Conservation (phyloP, 148 eudicot genomes). For the Linanthus parryae region DNA sequence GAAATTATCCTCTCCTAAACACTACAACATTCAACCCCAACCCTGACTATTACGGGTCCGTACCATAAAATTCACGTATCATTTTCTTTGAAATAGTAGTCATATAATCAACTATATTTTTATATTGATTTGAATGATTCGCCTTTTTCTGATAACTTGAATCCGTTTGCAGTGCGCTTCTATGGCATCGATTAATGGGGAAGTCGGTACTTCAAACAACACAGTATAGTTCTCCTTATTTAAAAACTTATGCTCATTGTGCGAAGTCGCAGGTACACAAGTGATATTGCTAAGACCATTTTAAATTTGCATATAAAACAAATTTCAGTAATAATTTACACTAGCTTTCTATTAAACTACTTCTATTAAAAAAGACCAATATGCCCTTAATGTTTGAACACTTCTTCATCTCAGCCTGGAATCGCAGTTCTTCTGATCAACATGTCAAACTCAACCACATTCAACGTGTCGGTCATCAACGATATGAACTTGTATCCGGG, state of each 20-base stretch:
- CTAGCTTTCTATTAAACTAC: no score
- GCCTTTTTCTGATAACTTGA: no score
- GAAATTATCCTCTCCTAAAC: conserved; percentile 55
- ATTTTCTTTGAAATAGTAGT: no score
- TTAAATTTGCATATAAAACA: no score
- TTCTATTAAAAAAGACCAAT: no score
- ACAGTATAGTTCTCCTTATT: conserved; percentile 25
- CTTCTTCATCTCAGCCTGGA: conserved; percentile 21
- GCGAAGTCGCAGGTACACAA: conserved; percentile 29
- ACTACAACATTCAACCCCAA: conserved; percentile 47
- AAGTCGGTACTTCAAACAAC: conserved; percentile 22
- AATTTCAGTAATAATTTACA: no score
- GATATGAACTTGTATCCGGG: conserved; percentile 25
- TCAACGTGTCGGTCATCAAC: conserved; percentile 19
- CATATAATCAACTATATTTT: no score
- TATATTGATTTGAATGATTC: no score
- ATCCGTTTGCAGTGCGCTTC: conserved; percentile 30
- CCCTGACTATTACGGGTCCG: conserved; percentile 58
- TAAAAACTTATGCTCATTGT: conserved; percentile 42
- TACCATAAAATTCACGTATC: no score
- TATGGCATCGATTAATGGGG: conserved; percentile 58
- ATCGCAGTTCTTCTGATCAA: conserved; percentile 42
- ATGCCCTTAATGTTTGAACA: not conserved
- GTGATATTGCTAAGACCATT: no score
- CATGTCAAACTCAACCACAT: conserved; percentile 46